Evolutionary conservation across 345 rosid species (phyloP).

Genomic region (Citrus glauca): DNA sequence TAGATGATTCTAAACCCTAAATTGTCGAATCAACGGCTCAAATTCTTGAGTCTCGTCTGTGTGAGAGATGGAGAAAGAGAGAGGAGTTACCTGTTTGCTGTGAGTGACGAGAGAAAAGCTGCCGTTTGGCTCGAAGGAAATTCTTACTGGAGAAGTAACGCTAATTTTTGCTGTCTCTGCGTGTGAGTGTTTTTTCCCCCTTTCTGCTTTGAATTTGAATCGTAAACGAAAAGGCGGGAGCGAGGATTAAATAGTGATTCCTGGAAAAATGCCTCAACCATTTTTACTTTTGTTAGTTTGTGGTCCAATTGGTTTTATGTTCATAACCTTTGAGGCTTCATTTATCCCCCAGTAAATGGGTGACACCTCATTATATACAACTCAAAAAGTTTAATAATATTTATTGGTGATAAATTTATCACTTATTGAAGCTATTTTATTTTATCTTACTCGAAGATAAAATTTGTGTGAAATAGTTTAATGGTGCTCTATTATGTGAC

Average conservation of each 20-base stretch:
- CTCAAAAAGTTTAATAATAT: no score
- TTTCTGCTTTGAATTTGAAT: background rate
- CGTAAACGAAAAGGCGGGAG: conserved; percentile 10
- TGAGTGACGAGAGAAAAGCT: background rate
- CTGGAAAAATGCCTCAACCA: background rate
- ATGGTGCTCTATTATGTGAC: rapidly evolving
- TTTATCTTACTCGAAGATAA: no score
- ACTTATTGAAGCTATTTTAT: no score
- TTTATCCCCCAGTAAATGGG: no score
- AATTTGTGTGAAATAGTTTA: no score
- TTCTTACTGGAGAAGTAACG: background rate
- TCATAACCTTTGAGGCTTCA: no score
- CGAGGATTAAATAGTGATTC: background rate
- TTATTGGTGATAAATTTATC: no score
- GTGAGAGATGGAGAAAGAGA: background rate
- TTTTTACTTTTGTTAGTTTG: no score
- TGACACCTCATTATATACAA: no score
- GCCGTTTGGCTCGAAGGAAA: conserved; percentile 9
- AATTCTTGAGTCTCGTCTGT: background rate
- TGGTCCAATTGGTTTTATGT: no score
- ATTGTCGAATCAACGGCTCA: background rate
- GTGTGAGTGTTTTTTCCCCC: background rate
- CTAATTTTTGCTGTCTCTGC: background rate
- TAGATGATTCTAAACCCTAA: background rate
- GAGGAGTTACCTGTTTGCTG: conserved; percentile 4